Evolutionary conservation across 805 yeast genomes (phyloP).

Genomic region (Brettanomyces anomalus): DNA sequence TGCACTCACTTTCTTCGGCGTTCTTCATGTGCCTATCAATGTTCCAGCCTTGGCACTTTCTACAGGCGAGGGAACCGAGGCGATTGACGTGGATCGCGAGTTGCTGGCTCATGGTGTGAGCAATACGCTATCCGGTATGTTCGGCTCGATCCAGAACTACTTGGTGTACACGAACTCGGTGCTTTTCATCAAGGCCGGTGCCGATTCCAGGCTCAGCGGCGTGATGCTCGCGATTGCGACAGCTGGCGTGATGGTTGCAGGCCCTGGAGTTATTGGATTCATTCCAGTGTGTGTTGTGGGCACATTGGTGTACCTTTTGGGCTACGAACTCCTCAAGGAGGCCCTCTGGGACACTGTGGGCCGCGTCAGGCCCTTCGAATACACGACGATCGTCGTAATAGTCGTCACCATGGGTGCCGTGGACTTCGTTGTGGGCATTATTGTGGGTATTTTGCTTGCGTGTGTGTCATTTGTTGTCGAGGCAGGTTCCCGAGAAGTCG

Average conservation of each 20-base stretch:
- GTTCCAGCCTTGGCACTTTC: slow-evolving; percentile 96
- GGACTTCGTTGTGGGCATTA: slow-evolving; percentile 89
- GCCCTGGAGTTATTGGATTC: slow-evolving; percentile 87
- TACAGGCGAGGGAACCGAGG: slow-evolving; percentile 49
- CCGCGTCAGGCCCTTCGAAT: slow-evolving; percentile 66
- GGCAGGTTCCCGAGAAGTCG: slow-evolving; percentile 76
- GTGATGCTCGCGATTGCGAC: slow-evolving; percentile 82
- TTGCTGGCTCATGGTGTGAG: slow-evolving; percentile 92
- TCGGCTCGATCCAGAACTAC: slow-evolving; percentile 90
- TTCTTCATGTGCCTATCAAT: slow-evolving; percentile 92
- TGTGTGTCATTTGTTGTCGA: slow-evolving; percentile 93
- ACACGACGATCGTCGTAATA: slow-evolving; percentile 72
- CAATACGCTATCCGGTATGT: slow-evolving; percentile 71
- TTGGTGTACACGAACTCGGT: slow-evolving; percentile 92
- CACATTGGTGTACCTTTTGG: slow-evolving; percentile 78
- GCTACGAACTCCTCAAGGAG: slow-evolving; percentile 83
- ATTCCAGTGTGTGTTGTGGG: slow-evolving; percentile 97
- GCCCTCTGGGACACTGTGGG: slow-evolving; percentile 81
- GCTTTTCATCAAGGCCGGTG: slow-evolving; percentile 88
- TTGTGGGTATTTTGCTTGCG: slow-evolving; percentile 85
- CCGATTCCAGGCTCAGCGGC: slow-evolving; percentile 83
- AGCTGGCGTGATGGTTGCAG: slow-evolving; percentile 68
- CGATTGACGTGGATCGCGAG: slow-evolving; percentile 85
- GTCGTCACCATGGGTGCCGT: slow-evolving; percentile 93
- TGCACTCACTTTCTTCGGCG: slow-evolving; percentile 92